phyloP scores from a whole-genome alignment of 257 asterid genomes.

The Solanum bulbocastanum region DNA sequence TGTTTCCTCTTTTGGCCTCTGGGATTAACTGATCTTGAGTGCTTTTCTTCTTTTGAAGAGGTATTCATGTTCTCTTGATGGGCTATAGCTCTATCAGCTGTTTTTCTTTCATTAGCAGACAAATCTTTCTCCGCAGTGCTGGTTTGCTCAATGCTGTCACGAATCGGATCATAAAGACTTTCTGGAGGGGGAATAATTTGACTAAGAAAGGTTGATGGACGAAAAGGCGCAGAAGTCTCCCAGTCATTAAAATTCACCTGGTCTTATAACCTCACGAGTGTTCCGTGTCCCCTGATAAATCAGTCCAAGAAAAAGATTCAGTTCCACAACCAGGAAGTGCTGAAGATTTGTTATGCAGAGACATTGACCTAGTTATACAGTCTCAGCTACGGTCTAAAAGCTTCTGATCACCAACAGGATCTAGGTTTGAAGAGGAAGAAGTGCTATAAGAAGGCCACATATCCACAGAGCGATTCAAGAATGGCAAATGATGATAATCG shows the following conservation, averaged over 20 bases:
- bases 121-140: neutral
- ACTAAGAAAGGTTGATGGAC: constrained; percentile 50
- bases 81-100: neutral
- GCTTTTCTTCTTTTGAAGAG: constrained; percentile 29
- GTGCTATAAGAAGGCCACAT: constrained; percentile 27
- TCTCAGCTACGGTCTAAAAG: constrained; percentile 19
- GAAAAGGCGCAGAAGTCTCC: constrained; percentile 70
- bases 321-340: constrained; percentile 35
- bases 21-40: constrained; percentile 16
- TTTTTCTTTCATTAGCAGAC: constrained; percentile 3
- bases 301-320: constrained; percentile 15
- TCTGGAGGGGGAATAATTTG: constrained; percentile 37
- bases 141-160: constrained; percentile 27
- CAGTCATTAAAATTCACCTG: constrained; percentile 35
- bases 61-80: constrained; percentile 6
- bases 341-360: constrained; percentile 30
- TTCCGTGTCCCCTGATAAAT: constrained; percentile 13
- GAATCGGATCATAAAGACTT: constrained; percentile 33
- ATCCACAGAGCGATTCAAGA: constrained; percentile 13
- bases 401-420: constrained; percentile 18
- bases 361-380: constrained; percentile 26
- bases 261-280: constrained; percentile 16
- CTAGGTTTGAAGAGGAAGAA: constrained; percentile 29
- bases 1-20: neutral
- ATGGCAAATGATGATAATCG: neutral